Conservation (phyloP, 2,329 filamentous ascomycete genomes). For the Colletotrichum magnum region DNA sequence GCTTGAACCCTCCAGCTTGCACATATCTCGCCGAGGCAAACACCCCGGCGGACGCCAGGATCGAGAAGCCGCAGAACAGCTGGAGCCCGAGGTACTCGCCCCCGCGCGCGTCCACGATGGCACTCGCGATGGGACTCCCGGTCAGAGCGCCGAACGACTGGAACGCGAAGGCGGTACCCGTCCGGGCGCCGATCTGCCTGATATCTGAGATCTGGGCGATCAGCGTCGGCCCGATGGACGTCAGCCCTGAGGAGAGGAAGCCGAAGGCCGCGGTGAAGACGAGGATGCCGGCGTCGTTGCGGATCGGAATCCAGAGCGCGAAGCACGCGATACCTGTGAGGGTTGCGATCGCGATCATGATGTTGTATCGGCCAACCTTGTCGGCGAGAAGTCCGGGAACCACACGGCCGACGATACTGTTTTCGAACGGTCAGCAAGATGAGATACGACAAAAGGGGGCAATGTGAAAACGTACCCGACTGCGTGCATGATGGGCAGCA, state of each 20-base stretch:
- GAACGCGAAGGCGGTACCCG: slow-evolving; percentile 74
- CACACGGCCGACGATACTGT: slow-evolving; percentile 66
- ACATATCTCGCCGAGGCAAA: slow-evolving; percentile 51
- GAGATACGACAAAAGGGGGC: accelerated
- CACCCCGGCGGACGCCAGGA: slow-evolving; percentile 48
- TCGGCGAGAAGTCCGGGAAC: slow-evolving; percentile 64
- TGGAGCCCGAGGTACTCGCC: slow-evolving; percentile 73
- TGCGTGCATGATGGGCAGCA: slow-evolving; percentile 70
- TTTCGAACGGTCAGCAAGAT: neutral
- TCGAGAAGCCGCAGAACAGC: slow-evolving; percentile 73
- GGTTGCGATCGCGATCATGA: slow-evolving; percentile 65
- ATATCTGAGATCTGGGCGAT: slow-evolving; percentile 80
- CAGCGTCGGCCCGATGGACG: slow-evolving; percentile 73
- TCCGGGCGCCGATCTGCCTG: slow-evolving; percentile 76
- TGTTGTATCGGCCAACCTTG: slow-evolving; percentile 60
- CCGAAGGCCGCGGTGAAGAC: slow-evolving; percentile 77
- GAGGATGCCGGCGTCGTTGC: slow-evolving; percentile 69
- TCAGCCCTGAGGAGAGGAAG: slow-evolving; percentile 78
- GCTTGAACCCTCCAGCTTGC: slow-evolving; percentile 52
- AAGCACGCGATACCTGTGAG: slow-evolving; percentile 61
- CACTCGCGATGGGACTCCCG: slow-evolving; percentile 77
- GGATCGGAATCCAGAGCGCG: slow-evolving; percentile 64
- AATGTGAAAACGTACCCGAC: slow-evolving; percentile 54
- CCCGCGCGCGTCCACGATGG: slow-evolving; percentile 65
- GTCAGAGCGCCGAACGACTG: slow-evolving; percentile 75